Base-by-base conservation (phyloP, 495 filamentous ascomycete genomes). In the Penicillium alfredii region DNA sequence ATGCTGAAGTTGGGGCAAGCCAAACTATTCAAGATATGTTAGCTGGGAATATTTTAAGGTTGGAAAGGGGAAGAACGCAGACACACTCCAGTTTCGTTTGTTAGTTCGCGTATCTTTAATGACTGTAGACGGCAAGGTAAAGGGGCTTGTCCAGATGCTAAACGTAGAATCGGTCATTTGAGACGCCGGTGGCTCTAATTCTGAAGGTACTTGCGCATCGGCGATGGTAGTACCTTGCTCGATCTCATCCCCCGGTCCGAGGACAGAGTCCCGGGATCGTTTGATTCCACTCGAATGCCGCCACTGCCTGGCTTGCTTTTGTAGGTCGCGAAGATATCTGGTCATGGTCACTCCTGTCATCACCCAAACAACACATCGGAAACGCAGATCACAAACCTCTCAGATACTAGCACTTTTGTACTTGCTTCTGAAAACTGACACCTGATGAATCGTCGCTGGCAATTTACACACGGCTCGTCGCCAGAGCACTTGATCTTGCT, bases 401-500 rank as follows among this genome's bases (percentile, higher is more conserved):
- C 50, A 6, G 45, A 24, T 6, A 62, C 50, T 16, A 47, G 11
- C 5, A 62, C 32, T 20, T 47, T 51, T 21, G 41, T 56, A 9
- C 21, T 30, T 3, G 26, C 44, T 2, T 53, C 49, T 19, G 41
- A 13, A 34, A 57, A 55, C 14, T 45, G 45, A 25, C 58, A 62
- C 21, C 34, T 42, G 1, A 59, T 13, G 4, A 18, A 14, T 15
- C 48, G 44, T 19, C 53, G 35, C 28, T 38, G 43, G 32, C 60
- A 67, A 35, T 63, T 60, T 12, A 40, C 45, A 35, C 60, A 64
- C 10, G 60, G 60, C 6, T 50, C 45, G 4, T 40, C 30, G 24
- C 56, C 58, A 5, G 60, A 61, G 44, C 60, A 67, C 41, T 60
- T 63, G 35, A 63, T 64, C 36, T 67, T 67, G 38, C 60, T 60